Base-by-base conservation (phyloP, 768 basidiomycete species). In the Russula sp. region DNA sequence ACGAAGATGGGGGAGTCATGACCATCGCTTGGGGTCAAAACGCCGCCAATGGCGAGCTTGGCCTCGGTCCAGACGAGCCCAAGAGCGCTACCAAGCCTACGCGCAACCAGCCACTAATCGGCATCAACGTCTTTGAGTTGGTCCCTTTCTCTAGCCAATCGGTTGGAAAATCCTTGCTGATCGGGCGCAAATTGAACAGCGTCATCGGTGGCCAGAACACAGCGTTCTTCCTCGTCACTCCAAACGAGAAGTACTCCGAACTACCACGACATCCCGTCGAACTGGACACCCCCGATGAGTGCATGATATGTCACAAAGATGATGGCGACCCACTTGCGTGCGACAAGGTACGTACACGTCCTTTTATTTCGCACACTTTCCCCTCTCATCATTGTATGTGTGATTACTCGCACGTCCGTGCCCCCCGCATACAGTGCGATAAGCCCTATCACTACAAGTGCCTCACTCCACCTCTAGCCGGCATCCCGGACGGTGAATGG, bases 401-500 rank as follows among this genome's bases (percentile, higher is more conserved):
- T 32, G 6, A 13, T 32, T 52, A 53, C 62, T 30, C 36, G 57
- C 30, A 4, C 69, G 7, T 50, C 14, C 61, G 26, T 50, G 52
- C 26, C 36, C n/a, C 7, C 24, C 24, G 9, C 34, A 24, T 24
- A 11, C 66, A 96, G 90, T 98, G 95, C 72, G 95, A 98, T 72
- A 80, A 82, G 49, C 91, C 93, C 1, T 96, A 89, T 74, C 95
- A 98, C 74, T 79, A 90, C 16, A 79, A 79, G 14, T 98, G 95
- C 74, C 83, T 95, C 51, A 76, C 79, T 49, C 93, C 94, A 20
- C 92, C 94, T 2, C 76, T 98, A 52, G 73, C 77, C 18, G 84
- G 80, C 5, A 78, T 95, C 20, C 95, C 95, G 0, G 88, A 90
- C 38, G 95, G 91, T 42, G 90, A 94, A 76, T 94, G 94, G 93